These are phyloP conservation scores for Suillus fuscotomentosus DNA, from an alignment of 768 basidiomycete species.

Conservation along the genomic window DNA sequence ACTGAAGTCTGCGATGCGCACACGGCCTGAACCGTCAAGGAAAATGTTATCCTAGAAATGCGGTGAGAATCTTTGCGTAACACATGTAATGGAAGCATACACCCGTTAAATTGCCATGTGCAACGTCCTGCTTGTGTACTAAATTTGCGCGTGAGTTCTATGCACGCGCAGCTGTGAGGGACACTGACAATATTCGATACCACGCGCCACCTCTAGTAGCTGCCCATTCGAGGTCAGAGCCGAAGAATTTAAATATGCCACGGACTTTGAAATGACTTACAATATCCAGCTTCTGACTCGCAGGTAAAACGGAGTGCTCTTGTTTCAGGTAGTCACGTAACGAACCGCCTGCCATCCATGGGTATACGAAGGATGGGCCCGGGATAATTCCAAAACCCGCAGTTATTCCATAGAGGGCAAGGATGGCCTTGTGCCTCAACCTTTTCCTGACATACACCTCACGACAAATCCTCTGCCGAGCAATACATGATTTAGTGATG, in stretches of 20 bases:
- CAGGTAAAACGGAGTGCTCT: neutral
- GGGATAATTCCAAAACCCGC: neutral
- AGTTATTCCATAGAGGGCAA: neutral
- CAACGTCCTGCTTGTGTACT: no score
- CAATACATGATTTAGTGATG: neutral
- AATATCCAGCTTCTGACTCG: neutral
- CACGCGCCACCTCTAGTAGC: no score
- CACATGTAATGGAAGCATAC: no score
- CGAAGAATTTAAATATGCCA: fast-evolving
- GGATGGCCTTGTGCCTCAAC: neutral
- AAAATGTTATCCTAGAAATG: no score
- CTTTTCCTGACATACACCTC: neutral
- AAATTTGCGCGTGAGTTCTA: no score
- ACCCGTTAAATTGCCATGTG: no score
- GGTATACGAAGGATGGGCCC: neutral
- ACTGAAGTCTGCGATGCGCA: no score
- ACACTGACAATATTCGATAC: no score
- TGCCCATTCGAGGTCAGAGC: no score
- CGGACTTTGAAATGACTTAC: neutral
- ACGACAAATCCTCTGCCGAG: neutral
- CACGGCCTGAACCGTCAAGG: no score
- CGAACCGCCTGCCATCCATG: neutral
- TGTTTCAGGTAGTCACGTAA: neutral
- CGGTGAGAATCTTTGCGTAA: no score
- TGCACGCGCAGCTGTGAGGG: fast-evolving